phyloP scores from a whole-genome alignment of 179 eudicot genomes.

The Heliamphora ciliata region DNA sequence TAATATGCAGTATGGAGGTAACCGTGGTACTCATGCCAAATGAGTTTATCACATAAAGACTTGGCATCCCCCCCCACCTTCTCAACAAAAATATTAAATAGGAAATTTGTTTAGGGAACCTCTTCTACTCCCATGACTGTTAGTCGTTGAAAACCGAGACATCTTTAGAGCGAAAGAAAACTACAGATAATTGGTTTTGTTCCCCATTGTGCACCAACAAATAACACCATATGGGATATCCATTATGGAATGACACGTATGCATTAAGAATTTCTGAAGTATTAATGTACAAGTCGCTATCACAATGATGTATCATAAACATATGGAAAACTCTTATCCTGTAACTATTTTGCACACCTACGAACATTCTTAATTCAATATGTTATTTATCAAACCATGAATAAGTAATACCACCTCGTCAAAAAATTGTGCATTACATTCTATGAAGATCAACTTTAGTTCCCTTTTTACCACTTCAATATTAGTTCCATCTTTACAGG shows the following conservation, averaged over 20 bases:
- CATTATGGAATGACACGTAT: neutral
- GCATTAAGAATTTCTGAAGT: neutral
- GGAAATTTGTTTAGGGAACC: neutral
- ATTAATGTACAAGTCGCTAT: neutral
- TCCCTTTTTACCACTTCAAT: too few species aligned
- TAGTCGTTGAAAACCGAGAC: neutral
- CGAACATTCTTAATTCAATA: neutral
- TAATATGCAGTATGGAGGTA: neutral
- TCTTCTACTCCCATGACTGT: neutral
- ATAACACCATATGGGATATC: neutral
- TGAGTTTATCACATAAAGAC: neutral
- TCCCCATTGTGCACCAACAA: neutral
- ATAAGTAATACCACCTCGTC: neutral
- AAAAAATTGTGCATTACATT: neutral
- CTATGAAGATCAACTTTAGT: neutral
- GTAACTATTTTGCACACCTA: neutral
- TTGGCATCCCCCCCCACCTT: neutral
- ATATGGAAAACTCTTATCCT: neutral
- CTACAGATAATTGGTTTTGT: neutral
- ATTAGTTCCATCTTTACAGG: neutral
- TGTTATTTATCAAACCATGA: neutral
- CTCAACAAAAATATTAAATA: neutral
- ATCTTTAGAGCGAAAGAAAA: neutral
- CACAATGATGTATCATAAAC: neutral
- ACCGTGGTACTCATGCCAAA: neutral